These are phyloP conservation scores for Plasmodium chabaudi DNA, from an alignment of 169 alveolate genomes.

Conservation along the genomic window DNA sequence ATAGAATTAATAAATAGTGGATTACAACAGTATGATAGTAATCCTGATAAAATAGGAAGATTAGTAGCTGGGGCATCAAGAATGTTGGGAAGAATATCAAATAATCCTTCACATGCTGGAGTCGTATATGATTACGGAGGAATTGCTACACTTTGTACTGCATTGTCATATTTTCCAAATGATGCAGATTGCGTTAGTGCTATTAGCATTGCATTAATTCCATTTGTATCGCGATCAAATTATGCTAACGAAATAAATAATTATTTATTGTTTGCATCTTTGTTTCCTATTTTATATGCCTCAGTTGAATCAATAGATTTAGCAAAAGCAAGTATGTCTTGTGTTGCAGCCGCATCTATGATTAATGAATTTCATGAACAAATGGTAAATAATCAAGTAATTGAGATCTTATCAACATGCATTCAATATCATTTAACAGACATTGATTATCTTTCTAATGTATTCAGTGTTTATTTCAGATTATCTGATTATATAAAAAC, in stretches of 20 bases:
- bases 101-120: slow-evolving; percentile 89
- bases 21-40: slow-evolving; percentile 85
- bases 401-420: slow-evolving; percentile 92
- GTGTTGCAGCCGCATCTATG: slow-evolving; percentile 89
- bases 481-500: slow-evolving; percentile 87
- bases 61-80: slow-evolving; percentile 91
- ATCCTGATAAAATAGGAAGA: slow-evolving; percentile 86
- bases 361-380: slow-evolving; percentile 89
- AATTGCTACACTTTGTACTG: slow-evolving; percentile 90
- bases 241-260: slow-evolving; percentile 81
- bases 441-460: slow-evolving; percentile 86
- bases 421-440: slow-evolving; percentile 91
- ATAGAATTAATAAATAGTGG: slow-evolving; percentile 90
- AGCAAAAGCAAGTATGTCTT: slow-evolving; percentile 83
- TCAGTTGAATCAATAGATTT: slow-evolving; percentile 86
- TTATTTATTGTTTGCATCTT: slow-evolving; percentile 85
- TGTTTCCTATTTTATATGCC: slow-evolving; percentile 89
- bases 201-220: slow-evolving; percentile 89
- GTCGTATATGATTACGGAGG: slow-evolving; percentile 90
- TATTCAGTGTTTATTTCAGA: slow-evolving; percentile 88
- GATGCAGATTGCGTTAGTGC: slow-evolving; percentile 88
- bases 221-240: slow-evolving; percentile 84
- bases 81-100: slow-evolving; percentile 90
- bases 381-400: slow-evolving; percentile 89
- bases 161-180: slow-evolving; percentile 88